These are phyloP conservation scores for Durio zibethinus DNA, from an alignment of 345 rosid species.

Conservation along the genomic window DNA sequence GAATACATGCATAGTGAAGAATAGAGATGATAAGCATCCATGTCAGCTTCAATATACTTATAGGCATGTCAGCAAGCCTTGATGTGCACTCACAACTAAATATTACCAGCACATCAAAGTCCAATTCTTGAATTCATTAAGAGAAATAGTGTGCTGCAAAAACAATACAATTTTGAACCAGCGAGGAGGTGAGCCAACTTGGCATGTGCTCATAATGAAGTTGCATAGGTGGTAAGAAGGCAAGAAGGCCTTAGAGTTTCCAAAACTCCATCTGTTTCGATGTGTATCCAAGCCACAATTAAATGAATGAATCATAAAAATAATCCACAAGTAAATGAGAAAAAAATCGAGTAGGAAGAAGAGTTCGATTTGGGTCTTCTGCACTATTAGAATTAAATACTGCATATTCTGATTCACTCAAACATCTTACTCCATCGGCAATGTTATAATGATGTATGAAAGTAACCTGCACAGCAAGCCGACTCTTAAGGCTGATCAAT, in stretches of 20 bases:
- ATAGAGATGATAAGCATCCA: neutral
- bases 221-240: neutral
- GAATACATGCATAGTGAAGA: neutral
- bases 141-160: neutral
- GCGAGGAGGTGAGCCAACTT: neutral
- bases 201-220: neutral
- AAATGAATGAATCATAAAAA: neutral
- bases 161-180: neutral
- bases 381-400: neutral
- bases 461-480: slow-evolving; percentile 72
- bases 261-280: neutral
- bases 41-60: neutral
- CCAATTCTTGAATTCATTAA: neutral
- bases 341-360: neutral
- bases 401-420: slow-evolving; percentile 11
- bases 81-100: neutral
- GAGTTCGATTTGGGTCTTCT: neutral
- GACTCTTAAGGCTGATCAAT: slow-evolving; percentile 59
- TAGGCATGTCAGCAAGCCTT: neutral
- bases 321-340: neutral
- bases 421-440: slow-evolving; percentile 1
- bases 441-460: slow-evolving; percentile 5
- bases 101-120: neutral
- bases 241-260: neutral
- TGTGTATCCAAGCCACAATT: neutral